Base-by-base conservation (phyloP, 169 alveolate species). In the Plasmodium inui region DNA sequence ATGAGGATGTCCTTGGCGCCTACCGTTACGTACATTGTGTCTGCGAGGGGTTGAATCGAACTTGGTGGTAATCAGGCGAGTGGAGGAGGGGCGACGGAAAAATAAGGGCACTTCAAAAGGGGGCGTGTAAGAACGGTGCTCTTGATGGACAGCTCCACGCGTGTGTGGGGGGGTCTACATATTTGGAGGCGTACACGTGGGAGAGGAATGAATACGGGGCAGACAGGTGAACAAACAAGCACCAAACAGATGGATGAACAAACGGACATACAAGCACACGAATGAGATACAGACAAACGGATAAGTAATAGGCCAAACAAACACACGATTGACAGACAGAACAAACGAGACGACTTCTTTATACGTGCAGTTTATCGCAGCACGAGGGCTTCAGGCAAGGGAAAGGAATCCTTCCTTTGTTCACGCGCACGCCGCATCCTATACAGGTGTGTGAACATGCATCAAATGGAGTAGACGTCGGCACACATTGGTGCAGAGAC, bases 11-110 rank as follows among this genome's bases (percentile, higher is more conserved):
- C 93, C 79, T 55, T 34, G 19, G 57, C 46, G 28, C 93, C 93
- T 73, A 55, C 61, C 4, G 85, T 85, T 67, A 74, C 93, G 34
- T 85, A 76, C 93, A 85, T 85, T 85, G 6, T 85, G 44, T 19
- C 83, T 70, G 17, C 34, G 10, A 8, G 8, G 74, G 74, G 74
- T 7, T 26, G 26, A 61, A 19, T 19, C 12, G 14, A 61, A 61
- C 26, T 19, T 61, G 74, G 5, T 61, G 17, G 8, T 67, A 19
- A 9, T 67, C 17, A 10, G 14, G 2, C 22, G 8, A 50, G 61
- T 50, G 61, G 61, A 1, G 61, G 50, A 41, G 50, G 50, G 50
- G 14, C 14, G 50, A 41, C 50, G 10, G 61, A 50, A 50, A 50
- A 50, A 50, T 12, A 50, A 6, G 61, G 61, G 61, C 61, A 50